Conservation (phyloP, 1,139 yeast species). For the Yamadazyma friedrichii region DNA sequence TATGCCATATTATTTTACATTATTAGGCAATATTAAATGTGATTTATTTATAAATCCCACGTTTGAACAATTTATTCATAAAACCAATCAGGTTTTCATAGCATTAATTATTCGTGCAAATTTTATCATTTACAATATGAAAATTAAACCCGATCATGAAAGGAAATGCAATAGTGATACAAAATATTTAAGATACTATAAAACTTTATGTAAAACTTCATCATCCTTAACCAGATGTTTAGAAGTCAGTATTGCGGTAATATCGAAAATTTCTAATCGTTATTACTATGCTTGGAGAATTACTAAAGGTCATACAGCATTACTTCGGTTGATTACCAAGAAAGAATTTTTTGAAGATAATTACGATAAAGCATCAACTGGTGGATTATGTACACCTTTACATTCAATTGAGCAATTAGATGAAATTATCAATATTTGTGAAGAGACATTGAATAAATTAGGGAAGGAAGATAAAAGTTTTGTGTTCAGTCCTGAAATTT, state of each 20-base stretch:
- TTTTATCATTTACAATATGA: slow-evolving; percentile 20
- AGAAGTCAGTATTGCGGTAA: slow-evolving; percentile 35
- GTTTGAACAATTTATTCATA: slow-evolving; percentile 38
- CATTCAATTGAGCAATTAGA: slow-evolving; percentile 25
- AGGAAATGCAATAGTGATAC: slow-evolving; percentile 17
- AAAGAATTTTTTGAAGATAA: slow-evolving; percentile 30
- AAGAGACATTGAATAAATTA: slow-evolving; percentile 21
- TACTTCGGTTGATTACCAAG: slow-evolving; percentile 27
- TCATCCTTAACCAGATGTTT: slow-evolving; percentile 34
- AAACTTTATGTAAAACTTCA: slow-evolving; percentile 27
- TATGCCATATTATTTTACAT: slow-evolving; percentile 39
- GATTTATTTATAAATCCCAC: slow-evolving; percentile 45
- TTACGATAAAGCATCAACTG: slow-evolving; percentile 9
- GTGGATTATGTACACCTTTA: slow-evolving; percentile 11
- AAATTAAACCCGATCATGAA: slow-evolving; percentile 18
- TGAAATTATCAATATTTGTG: slow-evolving; percentile 29
- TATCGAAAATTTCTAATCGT: slow-evolving; percentile 39
- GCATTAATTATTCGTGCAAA: slow-evolving; percentile 33
- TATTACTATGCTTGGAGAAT: slow-evolving; percentile 54
- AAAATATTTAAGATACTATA: slow-evolving; percentile 20
- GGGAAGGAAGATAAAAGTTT: slow-evolving; percentile 15
- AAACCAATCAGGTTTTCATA: slow-evolving; percentile 33
- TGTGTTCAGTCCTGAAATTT: slow-evolving; percentile 12
- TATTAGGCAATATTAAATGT: slow-evolving; percentile 32
- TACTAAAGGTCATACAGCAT: slow-evolving; percentile 41